Percentiles rank a stretch among this genome's conserved stretches.
These are phyloP conservation scores for Bryoglossum gracile DNA, from an alignment of 495 filamentous ascomycete genomes.

Conservation along the genomic window DNA sequence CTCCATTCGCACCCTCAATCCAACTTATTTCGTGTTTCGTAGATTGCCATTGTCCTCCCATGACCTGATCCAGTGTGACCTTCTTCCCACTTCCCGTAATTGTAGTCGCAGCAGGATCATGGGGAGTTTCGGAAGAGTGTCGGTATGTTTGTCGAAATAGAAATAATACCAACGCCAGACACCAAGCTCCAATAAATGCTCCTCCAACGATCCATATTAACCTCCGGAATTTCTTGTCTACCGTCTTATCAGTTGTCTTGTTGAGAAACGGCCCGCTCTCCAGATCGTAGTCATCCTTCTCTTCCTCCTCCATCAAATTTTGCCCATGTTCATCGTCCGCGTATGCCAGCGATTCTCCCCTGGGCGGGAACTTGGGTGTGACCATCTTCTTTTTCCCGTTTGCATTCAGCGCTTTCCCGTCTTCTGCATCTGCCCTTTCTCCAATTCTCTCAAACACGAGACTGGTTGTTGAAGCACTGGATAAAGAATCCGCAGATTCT, in stretches of 20 bases:
- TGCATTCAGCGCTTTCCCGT: slow-evolving; percentile 11
- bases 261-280: slow-evolving; percentile 31
- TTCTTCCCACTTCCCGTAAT: slow-evolving; percentile 63
- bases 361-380: slow-evolving; percentile 18
- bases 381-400: slow-evolving; percentile 17
- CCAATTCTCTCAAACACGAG: slow-evolving; percentile 68
- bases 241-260: slow-evolving; percentile 29
- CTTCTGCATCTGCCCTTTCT: slow-evolving; percentile 32
- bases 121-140: slow-evolving; percentile 49
- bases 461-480: slow-evolving; percentile 69
- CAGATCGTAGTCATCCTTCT: slow-evolving; percentile 37
- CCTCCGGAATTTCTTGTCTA: slow-evolving; percentile 55
- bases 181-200: slow-evolving; percentile 70
- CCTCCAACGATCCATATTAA: slow-evolving; percentile 60
- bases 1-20: slow-evolving; percentile 77
- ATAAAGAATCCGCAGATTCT: slow-evolving; percentile 50
- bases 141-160: slow-evolving; percentile 58
- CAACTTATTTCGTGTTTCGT: slow-evolving; percentile 69
- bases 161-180: slow-evolving; percentile 69
- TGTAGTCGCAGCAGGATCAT: slow-evolving; percentile 61
- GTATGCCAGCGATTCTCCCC: slow-evolving; percentile 15
- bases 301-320: slow-evolving; percentile 29
- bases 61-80: slow-evolving; percentile 74
- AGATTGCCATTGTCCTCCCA: slow-evolving; percentile 64
- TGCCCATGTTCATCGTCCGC: slow-evolving; percentile 12